A percentile compares a stretch with the other conserved stretches of the same genome.
Conservation (phyloP, 2,329 filamentous ascomycete genomes). For the Pseudogymnoascus sp. region DNA sequence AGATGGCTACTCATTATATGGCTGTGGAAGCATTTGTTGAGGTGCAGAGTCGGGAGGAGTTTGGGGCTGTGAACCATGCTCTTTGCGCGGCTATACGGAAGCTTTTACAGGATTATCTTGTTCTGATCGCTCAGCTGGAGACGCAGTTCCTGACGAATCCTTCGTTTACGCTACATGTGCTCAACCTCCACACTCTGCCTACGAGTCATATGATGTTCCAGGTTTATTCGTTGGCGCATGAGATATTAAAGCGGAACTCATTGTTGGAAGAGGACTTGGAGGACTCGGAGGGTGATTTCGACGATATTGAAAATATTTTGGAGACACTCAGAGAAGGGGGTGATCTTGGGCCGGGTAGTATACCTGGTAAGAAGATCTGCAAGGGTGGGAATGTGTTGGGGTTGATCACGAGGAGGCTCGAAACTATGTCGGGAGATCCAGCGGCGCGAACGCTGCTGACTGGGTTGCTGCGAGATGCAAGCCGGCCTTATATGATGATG, state of each 20-base stretch:
- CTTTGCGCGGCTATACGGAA: constrained; percentile 92
- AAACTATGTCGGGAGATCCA: constrained; percentile 89
- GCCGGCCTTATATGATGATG: constrained; percentile 94
- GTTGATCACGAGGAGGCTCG: constrained; percentile 73
- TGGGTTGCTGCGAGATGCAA: constrained; percentile 75
- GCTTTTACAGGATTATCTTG: constrained; percentile 84
- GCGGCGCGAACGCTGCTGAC: constrained; percentile 76
- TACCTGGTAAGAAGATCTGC: constrained; percentile 83
- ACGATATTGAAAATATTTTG: constrained; percentile 87
- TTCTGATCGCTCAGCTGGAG: constrained; percentile 88
- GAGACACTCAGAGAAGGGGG: constrained; percentile 83
- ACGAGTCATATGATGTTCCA: constrained; percentile 89
- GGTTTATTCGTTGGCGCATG: constrained; percentile 77
- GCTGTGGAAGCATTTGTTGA: constrained; percentile 90
- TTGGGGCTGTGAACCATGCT: constrained; percentile 90
- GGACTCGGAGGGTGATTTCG: constrained; percentile 53
- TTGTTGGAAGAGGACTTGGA: constrained; percentile 72
- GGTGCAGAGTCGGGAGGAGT: constrained; percentile 86
- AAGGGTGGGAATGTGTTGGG: constrained; percentile 95
- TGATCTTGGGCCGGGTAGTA: constrained; percentile 67
- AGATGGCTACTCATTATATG: constrained; percentile 88
- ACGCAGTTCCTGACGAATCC: constrained; percentile 85
- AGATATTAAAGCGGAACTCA: constrained; percentile 80
- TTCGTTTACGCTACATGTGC: constrained; percentile 82
- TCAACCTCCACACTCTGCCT: constrained; percentile 84